Conservation (phyloP, 78 protist species). For the Mantamonas sphyraenae region DNA sequence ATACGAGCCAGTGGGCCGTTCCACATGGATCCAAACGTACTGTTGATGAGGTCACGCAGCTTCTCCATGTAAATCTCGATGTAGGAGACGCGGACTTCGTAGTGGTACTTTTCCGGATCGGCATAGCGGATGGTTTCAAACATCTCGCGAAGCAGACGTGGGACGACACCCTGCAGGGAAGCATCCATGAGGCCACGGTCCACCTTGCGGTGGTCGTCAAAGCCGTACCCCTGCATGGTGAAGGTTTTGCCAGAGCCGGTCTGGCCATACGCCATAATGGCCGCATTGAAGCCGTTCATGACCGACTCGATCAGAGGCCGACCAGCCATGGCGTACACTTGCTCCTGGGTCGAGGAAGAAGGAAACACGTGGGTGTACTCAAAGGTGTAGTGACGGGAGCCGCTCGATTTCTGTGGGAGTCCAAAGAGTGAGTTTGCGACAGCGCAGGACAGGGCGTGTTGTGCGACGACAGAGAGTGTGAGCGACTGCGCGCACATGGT, state of each 20-base stretch:
- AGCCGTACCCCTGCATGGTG: not conserved
- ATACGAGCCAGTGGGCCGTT: no score
- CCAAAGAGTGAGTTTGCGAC: no score
- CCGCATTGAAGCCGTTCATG: no score
- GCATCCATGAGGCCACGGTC: no score
- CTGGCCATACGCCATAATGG: no score
- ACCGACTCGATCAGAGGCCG: not conserved
- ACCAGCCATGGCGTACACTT: not conserved
- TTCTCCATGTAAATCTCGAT: conserved; percentile 50
- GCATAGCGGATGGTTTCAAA: not conserved
- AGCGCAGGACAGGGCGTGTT: no score
- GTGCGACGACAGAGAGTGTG: no score
- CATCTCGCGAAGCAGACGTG: conserved; percentile 4
- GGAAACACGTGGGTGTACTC: not conserved
- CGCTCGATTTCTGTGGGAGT: no score
- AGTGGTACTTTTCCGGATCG: not conserved
- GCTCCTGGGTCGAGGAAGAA: not conserved
- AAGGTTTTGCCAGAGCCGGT: conserved; percentile 1
- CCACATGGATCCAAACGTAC: no score
- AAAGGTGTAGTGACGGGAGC: no score
- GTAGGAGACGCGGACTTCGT: conserved; percentile 16
- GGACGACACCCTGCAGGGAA: not conserved
- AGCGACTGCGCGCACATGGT: no score
- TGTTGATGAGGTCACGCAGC: conserved; percentile 26
- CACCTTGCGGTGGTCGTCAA: not conserved